phyloP scores from a whole-genome alignment of 225 moss, liverwort and hornwort species.

The Pseudoscleropodium purum region DNA sequence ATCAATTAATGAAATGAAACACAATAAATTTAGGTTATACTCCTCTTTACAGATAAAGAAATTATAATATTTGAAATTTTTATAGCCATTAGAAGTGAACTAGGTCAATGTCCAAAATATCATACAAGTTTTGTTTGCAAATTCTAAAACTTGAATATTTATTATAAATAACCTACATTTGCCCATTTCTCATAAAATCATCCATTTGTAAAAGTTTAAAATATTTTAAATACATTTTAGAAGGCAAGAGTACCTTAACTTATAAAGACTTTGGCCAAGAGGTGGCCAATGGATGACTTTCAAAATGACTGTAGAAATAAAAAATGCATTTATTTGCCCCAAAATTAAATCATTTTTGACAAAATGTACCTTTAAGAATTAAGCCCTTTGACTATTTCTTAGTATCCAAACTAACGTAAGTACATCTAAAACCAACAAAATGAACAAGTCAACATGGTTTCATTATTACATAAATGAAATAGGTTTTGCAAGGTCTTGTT shows the following conservation, averaged over 20 bases:
- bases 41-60: fast-evolving
- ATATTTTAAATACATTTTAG: background rate
- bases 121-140: background rate
- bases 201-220: background rate
- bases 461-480: background rate
- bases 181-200: fast-evolving
- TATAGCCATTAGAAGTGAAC: background rate
- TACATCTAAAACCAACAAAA: background rate
- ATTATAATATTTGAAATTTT: background rate
- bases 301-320: background rate
- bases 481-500: fast-evolving
- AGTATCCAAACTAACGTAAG: background rate
- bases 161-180: background rate
- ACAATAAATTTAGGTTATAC: background rate
- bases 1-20: background rate
- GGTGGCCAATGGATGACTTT: background rate
- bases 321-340: background rate
- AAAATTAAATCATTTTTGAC: background rate
- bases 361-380: background rate
- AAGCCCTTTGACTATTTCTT: fast-evolving
- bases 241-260: background rate
- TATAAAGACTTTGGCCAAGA: background rate
- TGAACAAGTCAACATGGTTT: fast-evolving
- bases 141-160: background rate
- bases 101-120: background rate